A percentile compares a stretch with the other conserved stretches of the same genome.
phyloP scores from a whole-genome alignment of 768 basidiomycete species.

The Rhizopogon vinicolor region DNA sequence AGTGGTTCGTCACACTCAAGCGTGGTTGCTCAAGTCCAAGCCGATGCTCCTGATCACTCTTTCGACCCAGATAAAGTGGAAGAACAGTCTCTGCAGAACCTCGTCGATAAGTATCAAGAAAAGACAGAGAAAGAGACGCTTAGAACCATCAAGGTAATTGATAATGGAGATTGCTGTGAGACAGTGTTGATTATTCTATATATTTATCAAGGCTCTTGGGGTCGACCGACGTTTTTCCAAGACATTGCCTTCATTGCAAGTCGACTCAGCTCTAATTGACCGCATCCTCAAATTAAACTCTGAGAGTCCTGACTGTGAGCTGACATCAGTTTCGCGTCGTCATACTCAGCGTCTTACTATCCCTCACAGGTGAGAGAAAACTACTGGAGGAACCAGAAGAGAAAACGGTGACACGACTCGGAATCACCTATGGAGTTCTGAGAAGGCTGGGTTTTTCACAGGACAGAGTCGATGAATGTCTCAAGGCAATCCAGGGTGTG shows the following conservation, averaged over 20 bases:
- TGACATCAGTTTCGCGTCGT: not conserved
- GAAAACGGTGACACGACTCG: conserved; percentile 65
- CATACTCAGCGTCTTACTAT: not conserved
- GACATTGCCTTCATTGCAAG: conserved; percentile 53
- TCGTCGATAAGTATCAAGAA: conserved; percentile 83
- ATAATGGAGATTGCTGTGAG: not conserved
- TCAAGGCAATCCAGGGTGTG: conserved; percentile 55
- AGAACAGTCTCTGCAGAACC: conserved; percentile 57
- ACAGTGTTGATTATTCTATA: not conserved
- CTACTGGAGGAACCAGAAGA: conserved; percentile 58
- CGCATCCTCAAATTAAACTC: conserved; percentile 52
- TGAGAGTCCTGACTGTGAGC: conserved; percentile 14
- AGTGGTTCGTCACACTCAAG: not conserved
- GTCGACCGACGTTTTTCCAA: conserved; percentile 73
- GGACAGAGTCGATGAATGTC: conserved; percentile 64
- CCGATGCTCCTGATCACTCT: conserved; percentile 17
- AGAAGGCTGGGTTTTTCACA: conserved; percentile 74
- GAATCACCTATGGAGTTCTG: conserved; percentile 76
- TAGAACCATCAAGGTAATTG: conserved; percentile 49
- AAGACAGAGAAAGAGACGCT: conserved; percentile 84
- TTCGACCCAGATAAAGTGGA: conserved; percentile 37
- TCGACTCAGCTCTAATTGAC: conserved; percentile 56
- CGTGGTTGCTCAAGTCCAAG: conserved; percentile 1
- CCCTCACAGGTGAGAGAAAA: conserved; percentile 25
- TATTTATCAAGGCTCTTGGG: conserved; percentile 59